Evolutionary conservation across 2,329 filamentous ascomycete genomes (phyloP).

Genomic region (Alternaria metachromatica): DNA sequence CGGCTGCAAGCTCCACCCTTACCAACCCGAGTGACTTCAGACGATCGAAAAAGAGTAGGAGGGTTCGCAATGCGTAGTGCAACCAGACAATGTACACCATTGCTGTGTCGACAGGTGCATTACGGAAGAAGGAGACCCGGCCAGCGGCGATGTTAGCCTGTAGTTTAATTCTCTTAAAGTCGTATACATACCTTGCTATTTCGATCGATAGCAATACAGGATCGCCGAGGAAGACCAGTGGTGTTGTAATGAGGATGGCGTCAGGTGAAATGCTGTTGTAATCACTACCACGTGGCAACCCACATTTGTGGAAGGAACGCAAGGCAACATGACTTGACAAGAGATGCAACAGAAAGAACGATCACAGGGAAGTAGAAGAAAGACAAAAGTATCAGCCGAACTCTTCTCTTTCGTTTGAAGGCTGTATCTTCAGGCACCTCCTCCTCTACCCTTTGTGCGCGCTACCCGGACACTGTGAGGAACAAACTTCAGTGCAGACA

Average conservation of each 20-base stretch:
- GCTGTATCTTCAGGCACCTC: background rate
- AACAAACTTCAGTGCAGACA: conserved; percentile 76
- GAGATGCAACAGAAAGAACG: background rate
- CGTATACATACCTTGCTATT: background rate
- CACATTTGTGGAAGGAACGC: background rate
- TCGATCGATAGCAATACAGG: background rate
- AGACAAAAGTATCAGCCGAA: background rate
- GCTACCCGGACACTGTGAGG: conserved; percentile 54
- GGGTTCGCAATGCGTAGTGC: conserved; percentile 6
- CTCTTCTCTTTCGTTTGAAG: background rate
- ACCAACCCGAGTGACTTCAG: conserved; percentile 11
- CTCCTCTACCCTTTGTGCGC: conserved; percentile 27
- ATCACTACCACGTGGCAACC: conserved; percentile 2
- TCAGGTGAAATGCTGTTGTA: background rate
- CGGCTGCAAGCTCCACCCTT: conserved; percentile 10
- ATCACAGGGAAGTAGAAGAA: background rate
- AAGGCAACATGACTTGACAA: background rate
- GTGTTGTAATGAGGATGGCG: background rate
- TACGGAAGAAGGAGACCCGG: background rate
- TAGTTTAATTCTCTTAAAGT: background rate
- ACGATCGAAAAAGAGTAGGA: conserved; percentile 2
- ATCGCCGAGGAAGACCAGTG: background rate
- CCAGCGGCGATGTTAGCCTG: background rate
- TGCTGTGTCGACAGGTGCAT: conserved; percentile 7
- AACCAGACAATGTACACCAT: conserved; percentile 16